Base-by-base conservation (phyloP, 164 flowering plant genomes). In the Magnolia sinica region DNA sequence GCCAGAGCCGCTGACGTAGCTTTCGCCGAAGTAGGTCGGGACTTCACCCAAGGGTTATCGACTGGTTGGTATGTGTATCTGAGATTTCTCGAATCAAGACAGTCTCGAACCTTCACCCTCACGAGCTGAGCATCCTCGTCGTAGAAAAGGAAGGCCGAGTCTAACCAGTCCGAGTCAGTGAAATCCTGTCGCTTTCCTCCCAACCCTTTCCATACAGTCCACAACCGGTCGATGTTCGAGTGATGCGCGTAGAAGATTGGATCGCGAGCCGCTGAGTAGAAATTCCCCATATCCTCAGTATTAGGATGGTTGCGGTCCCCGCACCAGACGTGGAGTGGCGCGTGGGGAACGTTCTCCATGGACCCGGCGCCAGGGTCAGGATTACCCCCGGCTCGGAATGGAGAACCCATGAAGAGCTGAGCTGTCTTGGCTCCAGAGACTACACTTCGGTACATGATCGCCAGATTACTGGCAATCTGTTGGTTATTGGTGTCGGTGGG, bases 131-230 rank as follows among this genome's bases (percentile, higher is more conserved):
- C n/a, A 69, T 74, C 37, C 68, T 74, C 76, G 19, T 74, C 69
- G 31, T 37, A 64, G 76, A 74, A 74, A 69, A 74, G 31, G 76
- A 74, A 74, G 31, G 69, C 31, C 29, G 69, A 52, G 20, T 74
- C 68, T 3, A 64, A 18, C 67, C 67, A 64, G 24, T 64, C 67
- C 16, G 16, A 2, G 18, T 55, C 61, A 10, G 61, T 10, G 16
- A 10, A 10, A 0, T 10, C 18, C 13, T 3, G 61, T 0, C 16
- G 61, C 11, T 55, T 55, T 14, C 11, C 16, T 14, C 11, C 59
- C 16, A 9, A 9, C 16, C 16, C 27, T 16, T 16, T 27, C 19
- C 27, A 68, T 45, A 68, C 11, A 14, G 14, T 14, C 71, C 71
- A 68, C 18, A 68, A 19, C 7, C 50, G 49, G 27, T 68, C 71